Percentiles rank a stretch among this genome's conserved stretches.
Evolutionary conservation across 208 protist genomes (phyloP).

Genomic region (Crithidia sp.): DNA sequence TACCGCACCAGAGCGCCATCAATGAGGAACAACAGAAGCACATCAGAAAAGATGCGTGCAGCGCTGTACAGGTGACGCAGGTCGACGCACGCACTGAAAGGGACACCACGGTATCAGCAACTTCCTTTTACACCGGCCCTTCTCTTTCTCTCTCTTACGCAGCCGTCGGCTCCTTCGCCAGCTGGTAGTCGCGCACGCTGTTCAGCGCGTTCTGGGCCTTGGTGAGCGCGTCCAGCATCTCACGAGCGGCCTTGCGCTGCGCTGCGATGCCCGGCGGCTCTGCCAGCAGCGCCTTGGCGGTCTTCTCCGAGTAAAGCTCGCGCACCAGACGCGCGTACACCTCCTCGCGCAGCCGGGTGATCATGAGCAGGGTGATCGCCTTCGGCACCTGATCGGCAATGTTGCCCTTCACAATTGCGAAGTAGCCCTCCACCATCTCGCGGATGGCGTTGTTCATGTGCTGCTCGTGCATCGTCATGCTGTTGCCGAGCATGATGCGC

Average conservation of each 20-base stretch:
- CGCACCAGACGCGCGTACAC: conserved; percentile 95
- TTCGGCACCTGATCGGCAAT: conserved; percentile 97
- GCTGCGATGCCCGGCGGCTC: conserved; percentile 89
- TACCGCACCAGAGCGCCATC: too few relatives aligned
- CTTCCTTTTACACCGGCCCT: too few relatives aligned
- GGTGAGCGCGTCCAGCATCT: conserved; percentile 91
- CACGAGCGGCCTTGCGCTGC: conserved; percentile 87
- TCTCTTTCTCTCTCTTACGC: background rate
- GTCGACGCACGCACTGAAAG: too few relatives aligned
- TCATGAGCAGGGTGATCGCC: conserved; percentile 98
- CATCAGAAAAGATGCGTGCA: too few relatives aligned
- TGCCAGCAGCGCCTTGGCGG: conserved; percentile 93
- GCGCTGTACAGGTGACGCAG: too few relatives aligned
- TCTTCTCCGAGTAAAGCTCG: conserved; percentile 94
- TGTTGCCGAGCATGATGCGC: conserved; percentile 77
- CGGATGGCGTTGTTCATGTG: conserved; percentile 85
- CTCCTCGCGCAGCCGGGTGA: conserved; percentile 91
- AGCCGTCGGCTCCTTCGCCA: conserved; percentile 25
- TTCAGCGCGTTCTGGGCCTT: conserved; percentile 88
- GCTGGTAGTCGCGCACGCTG: conserved; percentile 79
- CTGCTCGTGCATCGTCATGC: conserved; percentile 78
- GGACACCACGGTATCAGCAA: too few relatives aligned
- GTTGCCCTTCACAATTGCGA: conserved; percentile 91
- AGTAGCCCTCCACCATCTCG: conserved; percentile 94
- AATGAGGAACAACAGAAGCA: too few relatives aligned